Conservation (phyloP, 768 basidiomycete species). For the Chalciporus piperatus region DNA sequence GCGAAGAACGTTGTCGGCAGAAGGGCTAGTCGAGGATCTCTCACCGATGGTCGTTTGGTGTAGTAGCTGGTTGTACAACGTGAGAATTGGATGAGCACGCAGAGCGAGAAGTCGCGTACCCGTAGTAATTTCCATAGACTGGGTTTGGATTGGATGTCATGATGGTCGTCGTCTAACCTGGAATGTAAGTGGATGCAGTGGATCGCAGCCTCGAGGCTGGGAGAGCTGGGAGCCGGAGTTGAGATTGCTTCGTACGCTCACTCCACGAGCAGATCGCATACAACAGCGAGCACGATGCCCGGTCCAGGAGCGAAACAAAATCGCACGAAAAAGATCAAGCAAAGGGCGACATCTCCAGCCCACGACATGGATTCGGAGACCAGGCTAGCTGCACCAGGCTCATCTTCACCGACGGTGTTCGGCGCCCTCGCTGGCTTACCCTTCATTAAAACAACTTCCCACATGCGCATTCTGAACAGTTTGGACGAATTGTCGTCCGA, state of each 20-base stretch:
- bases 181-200: too few relatives aligned
- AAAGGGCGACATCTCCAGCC: conserved; percentile 1
- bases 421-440: conserved; percentile 3
- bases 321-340: conserved; percentile 17
- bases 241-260: neutral
- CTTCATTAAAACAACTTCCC: conserved; percentile 29
- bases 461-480: conserved; percentile 6
- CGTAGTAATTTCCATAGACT: conserved; percentile 72
- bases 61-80: conserved; percentile 55
- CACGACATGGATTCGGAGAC: neutral
- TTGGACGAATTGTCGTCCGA: conserved; percentile 32
- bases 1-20: conserved; percentile 54
- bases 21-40: conserved; percentile 64
- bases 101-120: conserved; percentile 36
- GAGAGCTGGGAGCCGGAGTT: neutral
- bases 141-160: conserved; percentile 28
- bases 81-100: neutral
- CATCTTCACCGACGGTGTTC: neutral
- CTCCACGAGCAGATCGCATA: neutral
- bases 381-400: neutral
- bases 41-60: conserved; percentile 58
- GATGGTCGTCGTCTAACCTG: too few relatives aligned
- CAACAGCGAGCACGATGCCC: conserved; percentile 16
- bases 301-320: conserved; percentile 25
- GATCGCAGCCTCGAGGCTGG: too few relatives aligned